Conservation (phyloP, 495 filamentous ascomycete species). For the Tuber indicum region DNA sequence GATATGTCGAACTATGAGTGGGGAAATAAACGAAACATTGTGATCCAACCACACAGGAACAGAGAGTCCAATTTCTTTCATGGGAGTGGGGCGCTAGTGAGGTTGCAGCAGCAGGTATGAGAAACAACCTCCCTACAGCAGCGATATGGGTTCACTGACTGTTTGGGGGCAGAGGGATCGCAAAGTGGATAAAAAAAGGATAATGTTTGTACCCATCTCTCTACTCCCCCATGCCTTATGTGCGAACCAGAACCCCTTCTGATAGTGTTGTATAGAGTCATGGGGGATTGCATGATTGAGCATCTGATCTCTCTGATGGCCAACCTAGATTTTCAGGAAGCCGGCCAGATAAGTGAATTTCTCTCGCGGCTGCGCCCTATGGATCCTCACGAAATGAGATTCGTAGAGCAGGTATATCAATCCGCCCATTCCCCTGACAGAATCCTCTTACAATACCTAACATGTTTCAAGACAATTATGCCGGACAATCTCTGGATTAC, state of each 20-base stretch:
- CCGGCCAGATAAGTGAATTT: not conserved
- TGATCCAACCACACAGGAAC: not conserved
- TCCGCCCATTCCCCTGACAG: not conserved
- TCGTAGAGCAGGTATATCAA: not conserved
- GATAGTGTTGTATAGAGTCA: not conserved
- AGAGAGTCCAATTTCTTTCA: not conserved
- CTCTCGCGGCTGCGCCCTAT: not conserved
- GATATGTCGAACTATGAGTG: not conserved
- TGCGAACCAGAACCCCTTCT: not conserved
- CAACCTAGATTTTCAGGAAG: not conserved
- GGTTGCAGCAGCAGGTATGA: not conserved
- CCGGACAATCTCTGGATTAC: conserved; percentile 5
- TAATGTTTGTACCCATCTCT: not conserved
- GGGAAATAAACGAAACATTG: not conserved
- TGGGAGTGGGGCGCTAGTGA: not conserved
- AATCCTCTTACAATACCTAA: not conserved
- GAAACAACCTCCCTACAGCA: not conserved
- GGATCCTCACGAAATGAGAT: not conserved
- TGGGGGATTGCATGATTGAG: not conserved
- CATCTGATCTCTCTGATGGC: not conserved
- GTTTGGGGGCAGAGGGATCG: not conserved
- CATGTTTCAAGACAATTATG: not conserved
- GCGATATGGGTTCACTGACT: not conserved
- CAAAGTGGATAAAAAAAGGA: not conserved
- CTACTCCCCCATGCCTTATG: not conserved